Evolutionary conservation across 2,329 filamentous ascomycete genomes (phyloP).

Genomic region (Onygenales sp.): DNA sequence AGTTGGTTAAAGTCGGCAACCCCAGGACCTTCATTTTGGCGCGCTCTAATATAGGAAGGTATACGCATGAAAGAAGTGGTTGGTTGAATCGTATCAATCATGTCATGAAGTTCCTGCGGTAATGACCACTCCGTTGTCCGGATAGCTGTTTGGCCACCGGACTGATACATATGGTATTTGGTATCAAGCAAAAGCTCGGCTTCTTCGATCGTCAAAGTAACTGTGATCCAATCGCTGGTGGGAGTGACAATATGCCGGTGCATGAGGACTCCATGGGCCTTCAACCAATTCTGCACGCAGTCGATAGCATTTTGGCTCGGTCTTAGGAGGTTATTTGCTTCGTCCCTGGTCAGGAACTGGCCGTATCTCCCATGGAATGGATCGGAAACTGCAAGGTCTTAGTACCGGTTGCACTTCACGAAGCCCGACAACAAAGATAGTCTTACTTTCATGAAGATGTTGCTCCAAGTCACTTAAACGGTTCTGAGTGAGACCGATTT

Average conservation of each 20-base stretch:
- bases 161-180: background rate
- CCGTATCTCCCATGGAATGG: background rate
- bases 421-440: background rate
- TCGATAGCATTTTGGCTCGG: background rate
- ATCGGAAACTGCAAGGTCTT: background rate
- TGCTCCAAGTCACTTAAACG: background rate
- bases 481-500: background rate
- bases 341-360: background rate
- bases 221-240: background rate
- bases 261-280: background rate
- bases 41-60: background rate
- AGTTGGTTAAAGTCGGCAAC: background rate
- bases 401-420: background rate
- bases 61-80: background rate
- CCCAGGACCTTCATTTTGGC: background rate
- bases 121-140: conserved; percentile 1
- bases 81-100: background rate
- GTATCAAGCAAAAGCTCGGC: conserved; percentile 1
- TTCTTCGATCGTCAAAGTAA: background rate
- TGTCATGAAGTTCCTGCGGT: background rate
- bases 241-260: background rate
- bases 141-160: background rate
- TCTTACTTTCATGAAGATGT: background rate
- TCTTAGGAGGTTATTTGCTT: background rate
- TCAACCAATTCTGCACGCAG: background rate